Conservation (phyloP, 2,329 filamentous ascomycete genomes). For the Colletotrichum somersetense region DNA sequence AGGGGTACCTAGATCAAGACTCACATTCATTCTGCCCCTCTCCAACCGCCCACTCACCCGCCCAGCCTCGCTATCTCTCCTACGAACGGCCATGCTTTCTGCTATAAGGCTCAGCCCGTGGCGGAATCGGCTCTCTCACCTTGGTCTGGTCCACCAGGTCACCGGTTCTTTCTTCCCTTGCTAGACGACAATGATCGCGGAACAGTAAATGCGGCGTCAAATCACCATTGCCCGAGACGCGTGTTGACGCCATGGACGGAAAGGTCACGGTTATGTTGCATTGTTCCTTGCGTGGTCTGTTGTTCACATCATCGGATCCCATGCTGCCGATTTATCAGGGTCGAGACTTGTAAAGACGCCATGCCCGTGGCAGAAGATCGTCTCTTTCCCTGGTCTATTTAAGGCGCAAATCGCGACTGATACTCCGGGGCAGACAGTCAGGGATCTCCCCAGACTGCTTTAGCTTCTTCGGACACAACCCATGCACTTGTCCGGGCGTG, state of each 20-base stretch:
- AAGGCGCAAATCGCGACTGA: slow-evolving; percentile 39
- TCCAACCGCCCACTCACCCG: slow-evolving; percentile 5
- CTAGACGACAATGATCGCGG: neutral
- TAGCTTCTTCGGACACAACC: slow-evolving; percentile 35
- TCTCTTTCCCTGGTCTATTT: slow-evolving; percentile 35
- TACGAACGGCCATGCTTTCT: slow-evolving; percentile 16
- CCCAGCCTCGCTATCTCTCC: slow-evolving; percentile 35
- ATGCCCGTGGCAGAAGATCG: slow-evolving; percentile 30
- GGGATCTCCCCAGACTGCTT: slow-evolving; percentile 39
- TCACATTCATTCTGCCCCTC: slow-evolving; percentile 19
- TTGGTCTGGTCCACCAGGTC: neutral
- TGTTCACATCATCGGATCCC: slow-evolving; percentile 1
- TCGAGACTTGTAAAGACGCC: slow-evolving; percentile 15
- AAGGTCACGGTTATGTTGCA: neutral
- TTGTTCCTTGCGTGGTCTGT: neutral
- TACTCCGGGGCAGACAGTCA: slow-evolving; percentile 32
- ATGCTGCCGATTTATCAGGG: slow-evolving; percentile 3
- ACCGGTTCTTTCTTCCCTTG: neutral
- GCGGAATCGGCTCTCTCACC: neutral
- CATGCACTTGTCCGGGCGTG: slow-evolving; percentile 25
- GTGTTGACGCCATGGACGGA: neutral
- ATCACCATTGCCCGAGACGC: neutral
- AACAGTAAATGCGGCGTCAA: neutral
- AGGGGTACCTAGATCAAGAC: slow-evolving; percentile 21
- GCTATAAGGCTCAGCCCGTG: slow-evolving; percentile 18